These are phyloP conservation scores for Collybia sp. DNA, from an alignment of 768 basidiomycete species.

Conservation along the genomic window DNA sequence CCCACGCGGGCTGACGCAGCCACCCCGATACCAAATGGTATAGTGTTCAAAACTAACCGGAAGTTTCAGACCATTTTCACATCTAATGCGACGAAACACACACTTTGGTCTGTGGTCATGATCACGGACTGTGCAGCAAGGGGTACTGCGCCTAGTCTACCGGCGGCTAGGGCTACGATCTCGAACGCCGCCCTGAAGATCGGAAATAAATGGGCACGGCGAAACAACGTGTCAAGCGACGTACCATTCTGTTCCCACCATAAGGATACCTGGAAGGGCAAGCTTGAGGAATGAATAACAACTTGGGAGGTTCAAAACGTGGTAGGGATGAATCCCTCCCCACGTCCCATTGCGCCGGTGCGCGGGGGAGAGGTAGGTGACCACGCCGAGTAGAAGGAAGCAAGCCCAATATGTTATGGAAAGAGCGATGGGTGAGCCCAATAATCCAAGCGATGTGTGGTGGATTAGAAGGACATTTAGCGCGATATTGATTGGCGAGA, in stretches of 20 bases:
- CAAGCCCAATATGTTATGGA: constrained; percentile 69
- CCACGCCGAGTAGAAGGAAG: constrained; percentile 48
- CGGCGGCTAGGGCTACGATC: constrained; percentile 76
- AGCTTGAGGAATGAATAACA: constrained; percentile 58
- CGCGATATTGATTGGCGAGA: constrained; percentile 62
- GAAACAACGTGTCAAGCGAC: constrained; percentile 7
- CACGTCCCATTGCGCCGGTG: constrained; percentile 59
- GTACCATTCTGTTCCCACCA: constrained; percentile 81
- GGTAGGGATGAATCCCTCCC: constrained; percentile 48
- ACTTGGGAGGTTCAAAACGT: constrained; percentile 41
- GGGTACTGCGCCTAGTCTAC: constrained; percentile 58
- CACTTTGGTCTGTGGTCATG: constrained; percentile 79
- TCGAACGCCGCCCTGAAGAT: constrained; percentile 69
- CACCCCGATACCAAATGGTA: constrained; percentile 75
- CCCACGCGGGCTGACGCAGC: constrained; percentile 72
- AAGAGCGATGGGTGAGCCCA: constrained; percentile 65
- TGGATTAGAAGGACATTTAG: constrained; percentile 63
- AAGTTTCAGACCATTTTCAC: too few relatives aligned
- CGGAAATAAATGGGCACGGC: neutral
- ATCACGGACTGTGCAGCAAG: constrained; percentile 76
- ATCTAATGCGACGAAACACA: neutral
- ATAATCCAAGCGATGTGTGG: constrained; percentile 53
- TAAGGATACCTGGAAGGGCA: constrained; percentile 72
- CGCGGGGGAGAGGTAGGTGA: constrained; percentile 43
- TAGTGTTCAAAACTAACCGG: constrained; percentile 55